Evolutionary conservation across 495 filamentous ascomycete species (phyloP).

Genomic region (Neurospora sublineolata): DNA sequence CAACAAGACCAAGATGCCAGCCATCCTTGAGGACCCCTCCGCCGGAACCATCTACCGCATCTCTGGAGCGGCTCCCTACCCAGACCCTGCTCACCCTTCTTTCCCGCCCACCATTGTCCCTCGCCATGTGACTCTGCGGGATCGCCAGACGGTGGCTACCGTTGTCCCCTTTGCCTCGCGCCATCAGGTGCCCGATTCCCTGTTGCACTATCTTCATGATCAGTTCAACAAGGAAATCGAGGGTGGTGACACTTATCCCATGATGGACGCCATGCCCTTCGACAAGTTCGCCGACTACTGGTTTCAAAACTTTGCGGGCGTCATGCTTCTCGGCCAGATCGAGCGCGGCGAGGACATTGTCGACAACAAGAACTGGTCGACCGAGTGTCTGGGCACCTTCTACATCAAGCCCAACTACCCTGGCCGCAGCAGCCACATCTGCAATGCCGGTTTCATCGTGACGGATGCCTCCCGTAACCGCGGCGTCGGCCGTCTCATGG

Average conservation of each 20-base stretch:
- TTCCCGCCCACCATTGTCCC: constrained; percentile 60
- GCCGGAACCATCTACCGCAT: constrained; percentile 49
- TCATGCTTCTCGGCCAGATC: constrained; percentile 84
- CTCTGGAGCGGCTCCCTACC: constrained; percentile 52
- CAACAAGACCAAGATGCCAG: constrained; percentile 54
- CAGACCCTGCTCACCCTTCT: constrained; percentile 46
- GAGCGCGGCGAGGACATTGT: constrained; percentile 44
- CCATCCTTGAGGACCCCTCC: constrained; percentile 71
- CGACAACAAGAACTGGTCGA: constrained; percentile 70
- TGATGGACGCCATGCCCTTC: constrained; percentile 66
- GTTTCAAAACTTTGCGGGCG: constrained; percentile 89
- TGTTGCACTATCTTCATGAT: constrained; percentile 70
- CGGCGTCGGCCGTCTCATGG: constrained; percentile 87
- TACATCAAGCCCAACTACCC: constrained; percentile 98
- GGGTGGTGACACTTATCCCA: constrained; percentile 91
- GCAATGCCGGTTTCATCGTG: constrained; percentile 91
- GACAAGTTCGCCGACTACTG: constrained; percentile 78
- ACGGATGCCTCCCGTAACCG: constrained; percentile 81
- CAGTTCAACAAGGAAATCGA: constrained; percentile 93
- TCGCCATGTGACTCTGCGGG: constrained; percentile 78
- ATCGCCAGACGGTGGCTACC: constrained; percentile 82
- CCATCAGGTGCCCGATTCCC: constrained; percentile 58
- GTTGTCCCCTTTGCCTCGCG: constrained; percentile 75
- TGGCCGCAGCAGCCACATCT: constrained; percentile 88
- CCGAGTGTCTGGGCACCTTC: constrained; percentile 82